These are phyloP conservation scores for Venturia asperata DNA, from an alignment of 2,329 filamentous ascomycete species.

Conservation along the genomic window DNA sequence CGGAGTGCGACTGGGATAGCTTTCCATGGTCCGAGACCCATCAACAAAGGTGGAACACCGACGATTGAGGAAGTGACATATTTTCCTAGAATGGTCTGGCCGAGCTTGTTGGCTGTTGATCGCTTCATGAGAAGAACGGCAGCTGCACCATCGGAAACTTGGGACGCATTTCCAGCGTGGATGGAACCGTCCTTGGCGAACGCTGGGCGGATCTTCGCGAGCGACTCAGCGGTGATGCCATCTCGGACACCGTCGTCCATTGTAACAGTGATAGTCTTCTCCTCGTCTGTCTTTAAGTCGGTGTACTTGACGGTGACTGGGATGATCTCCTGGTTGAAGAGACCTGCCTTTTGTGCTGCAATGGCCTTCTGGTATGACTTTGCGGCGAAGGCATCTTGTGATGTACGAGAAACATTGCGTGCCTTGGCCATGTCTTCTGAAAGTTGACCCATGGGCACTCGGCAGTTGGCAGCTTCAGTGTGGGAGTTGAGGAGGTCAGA, in stretches of 20 bases:
- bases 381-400: slow-evolving; percentile 93
- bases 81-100: slow-evolving; percentile 86
- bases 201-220: slow-evolving; percentile 84
- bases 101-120: slow-evolving; percentile 77
- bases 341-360: slow-evolving; percentile 76
- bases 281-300: slow-evolving; percentile 84
- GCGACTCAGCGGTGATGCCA: slow-evolving; percentile 77
- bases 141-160: slow-evolving; percentile 89
- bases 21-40: slow-evolving; percentile 94
- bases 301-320: slow-evolving; percentile 81
- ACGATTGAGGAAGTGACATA: slow-evolving; percentile 79
- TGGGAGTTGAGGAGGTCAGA: slow-evolving; percentile 77
- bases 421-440: slow-evolving; percentile 94
- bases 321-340: slow-evolving; percentile 86
- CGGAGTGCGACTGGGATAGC: slow-evolving; percentile 88
- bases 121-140: slow-evolving; percentile 95
- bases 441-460: slow-evolving; percentile 90
- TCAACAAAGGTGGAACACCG: slow-evolving; percentile 85
- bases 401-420: slow-evolving; percentile 59
- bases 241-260: slow-evolving; percentile 82
- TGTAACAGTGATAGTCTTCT: slow-evolving; percentile 72
- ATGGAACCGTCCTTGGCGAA: slow-evolving; percentile 90
- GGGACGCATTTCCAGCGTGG: slow-evolving; percentile 91
- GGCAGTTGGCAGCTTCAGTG: slow-evolving; percentile 85
- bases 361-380: slow-evolving; percentile 83